A percentile compares a stretch with the other conserved stretches of the same genome.
phyloP scores from a whole-genome alignment of 495 filamentous ascomycete genomes.

The Neurospora pannonica region DNA sequence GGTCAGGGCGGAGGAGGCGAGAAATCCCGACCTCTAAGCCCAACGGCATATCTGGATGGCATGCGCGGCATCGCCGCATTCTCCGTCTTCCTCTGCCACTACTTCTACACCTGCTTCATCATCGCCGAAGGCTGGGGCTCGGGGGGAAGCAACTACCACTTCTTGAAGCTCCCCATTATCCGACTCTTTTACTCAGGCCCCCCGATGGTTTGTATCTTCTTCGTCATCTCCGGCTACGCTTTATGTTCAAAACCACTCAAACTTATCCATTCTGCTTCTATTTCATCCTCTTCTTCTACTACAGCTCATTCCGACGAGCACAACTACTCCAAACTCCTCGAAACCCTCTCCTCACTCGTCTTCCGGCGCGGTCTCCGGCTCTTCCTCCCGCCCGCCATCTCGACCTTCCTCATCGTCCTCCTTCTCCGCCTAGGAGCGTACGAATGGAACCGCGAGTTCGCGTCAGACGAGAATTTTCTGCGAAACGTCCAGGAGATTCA shows the following conservation, averaged over 20 bases:
- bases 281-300: background rate
- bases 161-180: constrained; percentile 56
- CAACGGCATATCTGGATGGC: constrained; percentile 50
- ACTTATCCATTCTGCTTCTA: constrained; percentile 29
- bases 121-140: constrained; percentile 34
- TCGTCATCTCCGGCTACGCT: constrained; percentile 66
- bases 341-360: constrained; percentile 48
- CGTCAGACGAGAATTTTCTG: constrained; percentile 23
- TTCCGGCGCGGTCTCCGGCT: constrained; percentile 59
- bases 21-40: constrained; percentile 15
- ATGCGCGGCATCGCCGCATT: constrained; percentile 50
- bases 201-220: constrained; percentile 68
- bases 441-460: constrained; percentile 33
- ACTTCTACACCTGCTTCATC: constrained; percentile 33
- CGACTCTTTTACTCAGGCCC: constrained; percentile 58
- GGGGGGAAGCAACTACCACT: constrained; percentile 21
- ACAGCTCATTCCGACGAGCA: constrained; percentile 25
- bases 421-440: constrained; percentile 45
- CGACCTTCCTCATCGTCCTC: constrained; percentile 47
- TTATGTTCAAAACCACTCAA: constrained; percentile 56
- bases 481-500: constrained; percentile 35
- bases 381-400: constrained; percentile 54
- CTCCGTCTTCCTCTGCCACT: constrained; percentile 48
- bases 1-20: constrained; percentile 7
- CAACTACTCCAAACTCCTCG: constrained; percentile 9